Conservation (phyloP, 768 basidiomycete genomes). For the Chiua virens region DNA sequence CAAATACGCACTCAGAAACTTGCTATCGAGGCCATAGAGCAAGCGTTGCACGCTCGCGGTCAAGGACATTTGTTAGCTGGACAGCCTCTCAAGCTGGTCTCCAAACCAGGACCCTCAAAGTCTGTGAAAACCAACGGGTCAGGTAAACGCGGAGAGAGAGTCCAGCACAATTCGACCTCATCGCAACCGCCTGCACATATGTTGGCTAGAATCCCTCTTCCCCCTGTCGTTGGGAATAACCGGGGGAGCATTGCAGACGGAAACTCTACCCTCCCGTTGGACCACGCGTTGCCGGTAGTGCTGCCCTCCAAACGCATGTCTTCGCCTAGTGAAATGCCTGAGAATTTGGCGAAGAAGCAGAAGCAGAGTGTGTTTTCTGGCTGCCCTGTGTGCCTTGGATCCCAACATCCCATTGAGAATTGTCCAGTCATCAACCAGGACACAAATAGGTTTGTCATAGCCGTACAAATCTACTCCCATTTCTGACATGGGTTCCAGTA, state of each 20-base stretch:
- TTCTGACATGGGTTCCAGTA: constrained; percentile 32
- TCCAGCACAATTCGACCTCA: background rate
- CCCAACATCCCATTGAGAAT: constrained; percentile 48
- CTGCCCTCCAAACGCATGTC: constrained; percentile 38
- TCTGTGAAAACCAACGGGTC: constrained; percentile 11
- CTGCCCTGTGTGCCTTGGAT: constrained; percentile 51
- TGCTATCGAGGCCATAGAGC: constrained; percentile 71
- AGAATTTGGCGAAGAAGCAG: constrained; percentile 38
- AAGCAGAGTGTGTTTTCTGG: constrained; percentile 21
- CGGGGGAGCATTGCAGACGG: background rate
- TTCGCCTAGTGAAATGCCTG: constrained; percentile 29
- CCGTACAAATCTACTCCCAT: background rate
- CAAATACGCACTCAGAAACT: constrained; percentile 42
- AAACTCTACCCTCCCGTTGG: background rate
- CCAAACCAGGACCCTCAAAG: constrained; percentile 24
- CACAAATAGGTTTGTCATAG: constrained; percentile 46
- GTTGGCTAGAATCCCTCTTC: background rate
- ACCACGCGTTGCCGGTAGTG: constrained; percentile 1
- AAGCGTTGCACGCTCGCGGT: constrained; percentile 56
- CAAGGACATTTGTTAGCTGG: constrained; percentile 55
- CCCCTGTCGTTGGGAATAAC: background rate
- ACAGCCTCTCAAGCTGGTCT: constrained; percentile 62
- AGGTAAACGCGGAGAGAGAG: background rate
- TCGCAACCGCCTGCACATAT: background rate
- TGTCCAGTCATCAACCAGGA: constrained; percentile 59